phyloP scores from a whole-genome alignment of 352 stramenopile genomes.

The Phytophthora europaea region DNA sequence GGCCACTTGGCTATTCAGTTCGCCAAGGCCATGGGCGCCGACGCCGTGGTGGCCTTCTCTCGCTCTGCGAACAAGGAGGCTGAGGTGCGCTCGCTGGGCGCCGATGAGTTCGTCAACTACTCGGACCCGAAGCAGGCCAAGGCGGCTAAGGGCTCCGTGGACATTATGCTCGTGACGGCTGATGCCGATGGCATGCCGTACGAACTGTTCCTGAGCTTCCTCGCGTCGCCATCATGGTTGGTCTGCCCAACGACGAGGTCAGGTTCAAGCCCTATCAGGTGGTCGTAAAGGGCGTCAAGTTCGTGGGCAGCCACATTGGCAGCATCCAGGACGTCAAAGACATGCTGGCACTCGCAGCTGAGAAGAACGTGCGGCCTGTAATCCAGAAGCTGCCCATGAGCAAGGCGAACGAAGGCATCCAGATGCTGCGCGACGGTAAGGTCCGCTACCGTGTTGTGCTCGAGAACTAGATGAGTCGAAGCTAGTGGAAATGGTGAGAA shows the following conservation, averaged over 20 bases:
- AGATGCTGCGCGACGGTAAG: conserved; percentile 48
- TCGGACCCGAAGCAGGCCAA: conserved; percentile 48
- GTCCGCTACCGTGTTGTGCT: conserved; percentile 44
- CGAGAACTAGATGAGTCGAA: conserved; percentile 14
- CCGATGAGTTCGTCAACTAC: conserved; percentile 72
- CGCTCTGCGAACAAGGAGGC: conserved; percentile 68
- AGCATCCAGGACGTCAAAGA: conserved; percentile 83
- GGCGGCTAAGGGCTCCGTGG: conserved; percentile 48
- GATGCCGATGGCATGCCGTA: conserved; percentile 67
- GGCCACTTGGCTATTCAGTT: conserved; percentile 91
- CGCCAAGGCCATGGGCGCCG: conserved; percentile 64
- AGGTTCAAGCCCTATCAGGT: conserved; percentile 70
- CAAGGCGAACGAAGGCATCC: conserved; percentile 50
- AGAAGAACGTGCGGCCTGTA: conserved; percentile 71
- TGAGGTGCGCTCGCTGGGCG: conserved; percentile 63
- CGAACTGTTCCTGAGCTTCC: conserved; percentile 56
- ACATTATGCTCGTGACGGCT: conserved; percentile 87
- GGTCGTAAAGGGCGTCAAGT: conserved; percentile 44
- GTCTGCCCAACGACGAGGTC: conserved; percentile 68
- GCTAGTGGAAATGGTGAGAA: neutral
- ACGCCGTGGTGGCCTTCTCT: conserved; percentile 73
- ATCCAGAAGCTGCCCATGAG: conserved; percentile 59
- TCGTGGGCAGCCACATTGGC: conserved; percentile 83
- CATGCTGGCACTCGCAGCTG: conserved; percentile 82
- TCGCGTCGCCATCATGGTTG: conserved; percentile 76